Evolutionary conservation across 768 basidiomycete genomes (phyloP).

Genomic region (Chalciporus chontae): DNA sequence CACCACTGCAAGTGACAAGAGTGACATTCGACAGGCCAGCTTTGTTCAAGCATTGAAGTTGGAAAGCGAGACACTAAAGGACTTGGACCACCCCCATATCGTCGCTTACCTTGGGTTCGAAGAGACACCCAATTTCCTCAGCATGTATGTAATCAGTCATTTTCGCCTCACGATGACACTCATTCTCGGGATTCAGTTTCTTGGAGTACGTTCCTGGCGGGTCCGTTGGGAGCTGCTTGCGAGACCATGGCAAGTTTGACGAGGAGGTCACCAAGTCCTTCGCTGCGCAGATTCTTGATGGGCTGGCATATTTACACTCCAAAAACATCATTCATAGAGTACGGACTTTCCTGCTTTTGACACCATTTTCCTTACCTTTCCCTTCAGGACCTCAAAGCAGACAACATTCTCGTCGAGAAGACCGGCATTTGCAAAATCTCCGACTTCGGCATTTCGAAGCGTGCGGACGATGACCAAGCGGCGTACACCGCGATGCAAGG

Average conservation of each 20-base stretch:
- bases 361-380: conserved; percentile 6
- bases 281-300: conserved; percentile 85
- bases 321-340: conserved; percentile 92
- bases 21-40: conserved; percentile 76
- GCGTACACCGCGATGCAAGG: conserved; percentile 95
- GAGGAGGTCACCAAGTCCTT: conserved; percentile 92
- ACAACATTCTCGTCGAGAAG: conserved; percentile 95
- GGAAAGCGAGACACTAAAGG: conserved; percentile 95
- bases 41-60: conserved; percentile 90
- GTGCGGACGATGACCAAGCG: conserved; percentile 80
- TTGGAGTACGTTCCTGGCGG: conserved; percentile 99
- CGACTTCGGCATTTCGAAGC: conserved; percentile 98
- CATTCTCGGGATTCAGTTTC: conserved; percentile 55
- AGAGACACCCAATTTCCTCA: conserved; percentile 81
- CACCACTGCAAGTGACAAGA: conserved; percentile 85
- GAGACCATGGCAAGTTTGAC: conserved; percentile 89
- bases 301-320: conserved; percentile 90
- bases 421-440: conserved; percentile 94
- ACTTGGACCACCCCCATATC: conserved; percentile 95
- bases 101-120: conserved; percentile 97
- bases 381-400: conserved; percentile 88
- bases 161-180: not conserved
- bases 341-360: conserved; percentile 18
- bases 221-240: conserved; percentile 85
- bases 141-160: conserved; percentile 65